Conservation (phyloP, 371 early-diverging fungal species). For the Saksenaea oblongispora region DNA sequence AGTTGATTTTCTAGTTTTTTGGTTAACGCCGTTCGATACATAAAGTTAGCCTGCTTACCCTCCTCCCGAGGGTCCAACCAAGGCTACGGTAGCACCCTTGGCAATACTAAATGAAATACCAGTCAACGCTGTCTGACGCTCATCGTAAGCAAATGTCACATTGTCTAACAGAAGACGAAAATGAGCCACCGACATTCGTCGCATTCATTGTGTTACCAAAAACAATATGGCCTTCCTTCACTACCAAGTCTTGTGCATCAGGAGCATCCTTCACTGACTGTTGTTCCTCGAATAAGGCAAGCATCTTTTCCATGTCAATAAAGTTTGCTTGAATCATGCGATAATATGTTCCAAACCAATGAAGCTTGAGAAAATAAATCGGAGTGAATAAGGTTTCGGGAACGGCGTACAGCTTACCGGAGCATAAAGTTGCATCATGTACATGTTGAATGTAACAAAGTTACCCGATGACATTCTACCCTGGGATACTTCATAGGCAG, state of each 20-base stretch:
- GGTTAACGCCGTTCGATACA: background rate
- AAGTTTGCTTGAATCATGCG: slow-evolving; percentile 79
- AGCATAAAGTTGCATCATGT: slow-evolving; percentile 78
- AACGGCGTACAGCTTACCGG: slow-evolving; percentile 41
- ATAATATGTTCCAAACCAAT: slow-evolving; percentile 53
- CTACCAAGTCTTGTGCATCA: slow-evolving; percentile 48
- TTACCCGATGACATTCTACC: slow-evolving; percentile 79
- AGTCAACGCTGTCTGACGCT: slow-evolving; percentile 65
- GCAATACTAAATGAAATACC: slow-evolving; percentile 85
- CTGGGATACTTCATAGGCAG: slow-evolving; percentile 76
- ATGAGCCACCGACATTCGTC: slow-evolving; percentile 11
- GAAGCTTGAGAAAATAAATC: slow-evolving; percentile 18
- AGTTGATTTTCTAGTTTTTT: slow-evolving; percentile 69
- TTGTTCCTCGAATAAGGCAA: slow-evolving; percentile 79
- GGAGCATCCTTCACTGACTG: slow-evolving; percentile 67
- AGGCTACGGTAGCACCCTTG: slow-evolving; percentile 77
- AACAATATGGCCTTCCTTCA: slow-evolving; percentile 62
- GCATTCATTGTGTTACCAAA: slow-evolving; percentile 51
- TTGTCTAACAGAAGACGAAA: slow-evolving; percentile 43
- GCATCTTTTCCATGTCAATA: slow-evolving; percentile 94
- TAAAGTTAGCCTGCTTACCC: slow-evolving; percentile 39
- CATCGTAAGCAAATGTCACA: slow-evolving; percentile 80
- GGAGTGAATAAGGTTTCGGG: background rate
- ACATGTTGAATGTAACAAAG: slow-evolving; percentile 86
- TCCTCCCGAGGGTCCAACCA: slow-evolving; percentile 92